phyloP scores from a whole-genome alignment of 2,329 filamentous ascomycete species.

The Hymenoscyphus fructigenus region DNA sequence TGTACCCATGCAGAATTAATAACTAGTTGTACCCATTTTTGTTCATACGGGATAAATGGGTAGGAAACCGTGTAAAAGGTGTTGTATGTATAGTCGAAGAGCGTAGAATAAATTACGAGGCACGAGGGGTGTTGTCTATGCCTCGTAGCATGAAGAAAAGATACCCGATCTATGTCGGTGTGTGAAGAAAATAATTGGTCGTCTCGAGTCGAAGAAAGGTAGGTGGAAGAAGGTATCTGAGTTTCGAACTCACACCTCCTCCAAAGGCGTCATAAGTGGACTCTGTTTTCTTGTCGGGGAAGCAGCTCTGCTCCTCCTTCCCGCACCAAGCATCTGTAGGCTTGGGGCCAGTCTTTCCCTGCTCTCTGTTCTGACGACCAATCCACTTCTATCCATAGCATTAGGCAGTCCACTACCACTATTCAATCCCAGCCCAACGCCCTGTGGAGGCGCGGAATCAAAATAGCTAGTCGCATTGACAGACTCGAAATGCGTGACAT shows the following conservation, averaged over 20 bases:
- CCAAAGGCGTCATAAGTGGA: constrained; percentile 51
- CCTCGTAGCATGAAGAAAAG: background rate
- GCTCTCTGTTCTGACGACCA: constrained; percentile 82
- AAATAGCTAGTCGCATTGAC: constrained; percentile 27
- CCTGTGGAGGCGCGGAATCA: constrained; percentile 22
- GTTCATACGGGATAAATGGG: background rate
- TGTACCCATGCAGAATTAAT: background rate
- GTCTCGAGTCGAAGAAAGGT: background rate
- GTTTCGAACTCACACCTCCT: constrained; percentile 36
- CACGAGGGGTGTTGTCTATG: background rate
- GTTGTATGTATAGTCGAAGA: background rate
- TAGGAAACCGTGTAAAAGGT: background rate
- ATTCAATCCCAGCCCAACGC: constrained; percentile 30
- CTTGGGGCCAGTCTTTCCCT: constrained; percentile 69
- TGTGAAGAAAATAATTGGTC: background rate
- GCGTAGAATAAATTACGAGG: background rate
- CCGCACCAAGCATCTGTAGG: constrained; percentile 53
- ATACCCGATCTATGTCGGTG: background rate
- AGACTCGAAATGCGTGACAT: constrained; percentile 50
- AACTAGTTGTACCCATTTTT: background rate
- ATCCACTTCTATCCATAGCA: constrained; percentile 64
- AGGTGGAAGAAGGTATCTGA: background rate
- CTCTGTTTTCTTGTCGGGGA: constrained; percentile 55
- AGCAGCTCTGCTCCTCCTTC: constrained; percentile 47
- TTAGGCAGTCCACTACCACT: constrained; percentile 25